Percentiles rank a stretch among this genome's conserved stretches.
Evolutionary conservation across 192 early-diverging fungal species (phyloP).

Genomic region (Dissophora globulifera): DNA sequence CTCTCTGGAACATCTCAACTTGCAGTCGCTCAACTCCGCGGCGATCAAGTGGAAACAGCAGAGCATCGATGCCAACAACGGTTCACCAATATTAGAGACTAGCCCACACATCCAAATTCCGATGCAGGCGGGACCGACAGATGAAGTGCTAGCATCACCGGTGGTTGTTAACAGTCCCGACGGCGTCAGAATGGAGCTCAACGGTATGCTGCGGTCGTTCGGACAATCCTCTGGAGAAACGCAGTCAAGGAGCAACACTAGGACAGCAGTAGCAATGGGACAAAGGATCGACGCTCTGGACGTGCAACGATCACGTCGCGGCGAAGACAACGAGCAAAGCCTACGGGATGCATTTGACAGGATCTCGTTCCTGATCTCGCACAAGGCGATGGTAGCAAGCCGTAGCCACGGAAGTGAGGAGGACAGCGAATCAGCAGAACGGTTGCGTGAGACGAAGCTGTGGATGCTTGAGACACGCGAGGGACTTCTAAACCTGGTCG

Average conservation of each 20-base stretch:
- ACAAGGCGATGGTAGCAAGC: slow-evolving; percentile 17
- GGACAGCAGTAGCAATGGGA: no score
- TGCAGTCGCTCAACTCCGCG: slow-evolving; percentile 14
- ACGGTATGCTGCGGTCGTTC: neutral
- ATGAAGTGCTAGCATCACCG: slow-evolving; percentile 2
- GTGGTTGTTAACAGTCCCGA: slow-evolving; percentile 8
- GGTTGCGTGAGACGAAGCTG: slow-evolving; percentile 3
- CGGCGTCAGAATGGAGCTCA: neutral
- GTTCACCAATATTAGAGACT: no score
- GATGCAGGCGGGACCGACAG: neutral
- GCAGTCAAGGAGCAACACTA: neutral
- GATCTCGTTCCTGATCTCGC: slow-evolving; percentile 35
- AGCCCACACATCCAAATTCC: neutral
- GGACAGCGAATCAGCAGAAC: neutral
- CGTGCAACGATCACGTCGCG: no score
- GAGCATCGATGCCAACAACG: neutral
- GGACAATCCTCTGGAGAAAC: neutral
- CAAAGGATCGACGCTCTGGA: no score
- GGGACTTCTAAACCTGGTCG: slow-evolving; percentile 32
- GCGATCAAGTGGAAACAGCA: slow-evolving; percentile 18
- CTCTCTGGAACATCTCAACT: slow-evolving; percentile 11
- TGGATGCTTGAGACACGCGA: slow-evolving; percentile 46
- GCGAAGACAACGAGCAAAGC: neutral
- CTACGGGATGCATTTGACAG: slow-evolving; percentile 21
- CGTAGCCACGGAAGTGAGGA: neutral